Evolutionary conservation across 768 basidiomycete genomes (phyloP).

Genomic region (Russula virescens): DNA sequence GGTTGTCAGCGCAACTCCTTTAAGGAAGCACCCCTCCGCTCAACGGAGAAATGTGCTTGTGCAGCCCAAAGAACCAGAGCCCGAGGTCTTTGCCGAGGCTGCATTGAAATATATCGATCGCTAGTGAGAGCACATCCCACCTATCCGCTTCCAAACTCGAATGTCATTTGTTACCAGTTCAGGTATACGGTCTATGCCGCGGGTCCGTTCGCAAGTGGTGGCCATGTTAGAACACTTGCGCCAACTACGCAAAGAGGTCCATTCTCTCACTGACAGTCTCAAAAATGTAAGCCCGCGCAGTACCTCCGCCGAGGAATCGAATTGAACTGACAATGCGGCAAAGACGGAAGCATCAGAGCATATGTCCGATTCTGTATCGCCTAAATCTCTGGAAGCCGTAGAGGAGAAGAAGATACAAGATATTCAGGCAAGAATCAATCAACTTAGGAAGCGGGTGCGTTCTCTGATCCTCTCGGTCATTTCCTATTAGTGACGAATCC

Average conservation of each 20-base stretch:
- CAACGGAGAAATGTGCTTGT: conserved; percentile 30
- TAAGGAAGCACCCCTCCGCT: conserved; percentile 44
- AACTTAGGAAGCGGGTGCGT: conserved; percentile 37
- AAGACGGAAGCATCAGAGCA: conserved; percentile 26
- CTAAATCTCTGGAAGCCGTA: conserved; percentile 31
- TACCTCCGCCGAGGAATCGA: background rate
- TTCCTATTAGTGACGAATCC: background rate
- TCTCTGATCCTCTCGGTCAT: background rate
- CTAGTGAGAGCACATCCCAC: conserved; percentile 47
- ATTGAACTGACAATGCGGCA: conserved; percentile 23
- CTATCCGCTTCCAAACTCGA: background rate
- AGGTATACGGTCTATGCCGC: conserved; percentile 46
- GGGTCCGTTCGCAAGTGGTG: conserved; percentile 38
- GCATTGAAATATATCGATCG: conserved; percentile 71
- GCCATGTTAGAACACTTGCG: conserved; percentile 37
- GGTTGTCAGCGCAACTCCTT: conserved; percentile 67
- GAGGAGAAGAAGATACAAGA: conserved; percentile 42
- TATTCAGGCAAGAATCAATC: conserved; percentile 38
- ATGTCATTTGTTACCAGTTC: conserved; percentile 8
- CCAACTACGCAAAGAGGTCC: conserved; percentile 35
- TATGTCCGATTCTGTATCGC: conserved; percentile 27
- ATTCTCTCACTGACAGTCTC: conserved; percentile 32
- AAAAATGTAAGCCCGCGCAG: conserved; percentile 35
- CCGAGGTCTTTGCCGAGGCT: conserved; percentile 71
- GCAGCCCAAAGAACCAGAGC: conserved; percentile 47